Conservation (phyloP, 2,329 filamentous ascomycete species). For the Emmonsiellopsis sp. region DNA sequence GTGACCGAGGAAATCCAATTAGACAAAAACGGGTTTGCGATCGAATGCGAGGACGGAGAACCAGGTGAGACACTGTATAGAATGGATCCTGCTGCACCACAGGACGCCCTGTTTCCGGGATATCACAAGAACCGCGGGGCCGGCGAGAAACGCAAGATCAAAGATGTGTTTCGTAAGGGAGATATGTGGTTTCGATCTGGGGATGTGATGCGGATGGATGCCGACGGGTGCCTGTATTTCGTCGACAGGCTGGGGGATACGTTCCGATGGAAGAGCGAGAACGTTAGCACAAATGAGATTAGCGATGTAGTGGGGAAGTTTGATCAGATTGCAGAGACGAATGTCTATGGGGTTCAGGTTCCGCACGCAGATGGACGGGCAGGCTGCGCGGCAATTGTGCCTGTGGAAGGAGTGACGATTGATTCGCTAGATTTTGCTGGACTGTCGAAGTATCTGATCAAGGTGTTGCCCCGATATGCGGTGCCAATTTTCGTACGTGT, state of each 20-base stretch:
- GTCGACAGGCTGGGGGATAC: constrained; percentile 45
- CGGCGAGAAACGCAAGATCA: neutral
- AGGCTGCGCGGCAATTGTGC: constrained; percentile 46
- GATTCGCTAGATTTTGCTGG: constrained; percentile 48
- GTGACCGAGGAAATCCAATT: neutral
- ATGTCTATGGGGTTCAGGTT: constrained; percentile 54
- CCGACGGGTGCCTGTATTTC: constrained; percentile 2
- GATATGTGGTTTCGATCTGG: constrained; percentile 3
- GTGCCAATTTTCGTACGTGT: constrained; percentile 65
- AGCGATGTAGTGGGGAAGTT: constrained; percentile 49
- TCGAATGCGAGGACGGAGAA: neutral
- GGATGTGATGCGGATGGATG: constrained; percentile 2
- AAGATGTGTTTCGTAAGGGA: constrained; percentile 1
- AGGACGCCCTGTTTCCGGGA: neutral
- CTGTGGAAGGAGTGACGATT: constrained; percentile 24
- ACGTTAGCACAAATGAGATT: constrained; percentile 53
- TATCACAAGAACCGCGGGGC: neutral
- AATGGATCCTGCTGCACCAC: constrained; percentile 1
- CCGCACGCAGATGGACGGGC: constrained; percentile 57
- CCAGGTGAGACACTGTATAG: neutral
- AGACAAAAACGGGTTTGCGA: neutral
- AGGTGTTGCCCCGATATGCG: constrained; percentile 59
- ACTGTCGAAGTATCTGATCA: constrained; percentile 45
- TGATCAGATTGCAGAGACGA: constrained; percentile 54
- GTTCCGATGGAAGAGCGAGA: constrained; percentile 58